Conservation (phyloP, 805 yeast genomes). For the Kurtzmaniella cleridarum region DNA sequence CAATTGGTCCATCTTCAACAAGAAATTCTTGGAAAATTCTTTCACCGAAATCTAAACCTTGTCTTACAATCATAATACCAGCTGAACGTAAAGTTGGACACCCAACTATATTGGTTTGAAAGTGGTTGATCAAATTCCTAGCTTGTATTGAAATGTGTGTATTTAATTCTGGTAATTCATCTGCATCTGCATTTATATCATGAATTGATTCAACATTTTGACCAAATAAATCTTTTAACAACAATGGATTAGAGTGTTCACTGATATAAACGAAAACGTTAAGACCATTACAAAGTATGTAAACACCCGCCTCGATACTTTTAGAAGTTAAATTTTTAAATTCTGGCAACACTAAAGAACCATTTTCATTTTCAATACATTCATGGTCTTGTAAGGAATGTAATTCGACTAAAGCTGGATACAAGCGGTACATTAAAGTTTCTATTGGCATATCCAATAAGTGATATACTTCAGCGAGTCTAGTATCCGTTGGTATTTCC, state of each 20-base stretch:
- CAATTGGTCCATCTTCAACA: slow-evolving; percentile 61
- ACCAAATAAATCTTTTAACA: slow-evolving; percentile 75
- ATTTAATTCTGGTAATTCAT: slow-evolving; percentile 64
- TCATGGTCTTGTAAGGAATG: slow-evolving; percentile 61
- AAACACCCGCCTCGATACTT: slow-evolving; percentile 66
- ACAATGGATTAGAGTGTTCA: slow-evolving; percentile 56
- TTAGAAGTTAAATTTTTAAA: slow-evolving; percentile 39
- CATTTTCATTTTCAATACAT: slow-evolving; percentile 32
- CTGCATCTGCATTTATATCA: slow-evolving; percentile 43
- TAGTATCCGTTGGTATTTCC: slow-evolving; percentile 52
- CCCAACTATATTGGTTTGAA: slow-evolving; percentile 33
- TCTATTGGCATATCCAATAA: slow-evolving; percentile 52
- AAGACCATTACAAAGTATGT: slow-evolving; percentile 67
- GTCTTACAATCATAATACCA: slow-evolving; percentile 58
- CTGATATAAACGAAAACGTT: slow-evolving; percentile 61
- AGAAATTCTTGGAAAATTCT: slow-evolving; percentile 51
- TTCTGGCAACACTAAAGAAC: slow-evolving; percentile 46
- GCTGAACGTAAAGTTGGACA: slow-evolving; percentile 20
- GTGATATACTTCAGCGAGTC: slow-evolving; percentile 50
- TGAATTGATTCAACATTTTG: slow-evolving; percentile 37
- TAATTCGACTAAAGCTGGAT: slow-evolving; percentile 74
- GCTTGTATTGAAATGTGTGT: slow-evolving; percentile 68
- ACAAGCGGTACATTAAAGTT: slow-evolving; percentile 57
- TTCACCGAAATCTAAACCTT: slow-evolving; percentile 44
- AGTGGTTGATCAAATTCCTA: slow-evolving; percentile 54